These are phyloP conservation scores for Citrus hindsii DNA, from an alignment of 345 rosid genomes.

Conservation along the genomic window DNA sequence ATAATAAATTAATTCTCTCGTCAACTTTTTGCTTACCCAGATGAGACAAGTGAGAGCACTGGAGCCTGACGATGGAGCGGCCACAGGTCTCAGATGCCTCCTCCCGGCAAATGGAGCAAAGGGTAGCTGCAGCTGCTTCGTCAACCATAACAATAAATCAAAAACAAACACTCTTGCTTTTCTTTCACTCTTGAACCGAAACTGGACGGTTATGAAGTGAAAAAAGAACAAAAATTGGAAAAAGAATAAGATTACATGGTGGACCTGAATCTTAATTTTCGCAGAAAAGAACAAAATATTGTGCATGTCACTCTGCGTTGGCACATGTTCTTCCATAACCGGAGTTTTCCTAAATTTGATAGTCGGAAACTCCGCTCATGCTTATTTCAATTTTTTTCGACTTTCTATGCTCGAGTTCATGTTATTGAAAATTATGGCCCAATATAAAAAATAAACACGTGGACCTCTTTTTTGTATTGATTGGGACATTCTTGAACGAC, in stretches of 20 bases:
- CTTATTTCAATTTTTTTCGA: background rate
- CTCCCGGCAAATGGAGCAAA: conserved; percentile 14
- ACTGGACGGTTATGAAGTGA: background rate
- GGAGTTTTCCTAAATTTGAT: background rate
- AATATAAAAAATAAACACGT: background rate
- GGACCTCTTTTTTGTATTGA: fast-evolving
- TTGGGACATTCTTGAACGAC: background rate
- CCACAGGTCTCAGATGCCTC: conserved; percentile 4
- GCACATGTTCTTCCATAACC: conserved; percentile 1
- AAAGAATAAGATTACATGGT: background rate
- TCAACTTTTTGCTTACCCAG: conserved; percentile 14
- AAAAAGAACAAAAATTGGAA: background rate
- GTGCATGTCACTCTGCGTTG: background rate
- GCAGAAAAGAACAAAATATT: background rate
- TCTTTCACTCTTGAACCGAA: background rate
- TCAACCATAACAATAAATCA: background rate
- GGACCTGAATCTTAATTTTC: background rate
- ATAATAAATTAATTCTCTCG: too few relatives aligned
- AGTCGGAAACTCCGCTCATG: background rate
- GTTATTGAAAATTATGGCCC: background rate
- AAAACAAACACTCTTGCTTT: background rate
- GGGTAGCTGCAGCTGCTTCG: background rate
- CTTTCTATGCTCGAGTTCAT: background rate
- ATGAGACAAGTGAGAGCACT: conserved; percentile 20
- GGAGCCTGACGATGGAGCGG: conserved; percentile 11